phyloP scores from a whole-genome alignment of 2,329 filamentous ascomycete species.

The Venturia pyrina region DNA sequence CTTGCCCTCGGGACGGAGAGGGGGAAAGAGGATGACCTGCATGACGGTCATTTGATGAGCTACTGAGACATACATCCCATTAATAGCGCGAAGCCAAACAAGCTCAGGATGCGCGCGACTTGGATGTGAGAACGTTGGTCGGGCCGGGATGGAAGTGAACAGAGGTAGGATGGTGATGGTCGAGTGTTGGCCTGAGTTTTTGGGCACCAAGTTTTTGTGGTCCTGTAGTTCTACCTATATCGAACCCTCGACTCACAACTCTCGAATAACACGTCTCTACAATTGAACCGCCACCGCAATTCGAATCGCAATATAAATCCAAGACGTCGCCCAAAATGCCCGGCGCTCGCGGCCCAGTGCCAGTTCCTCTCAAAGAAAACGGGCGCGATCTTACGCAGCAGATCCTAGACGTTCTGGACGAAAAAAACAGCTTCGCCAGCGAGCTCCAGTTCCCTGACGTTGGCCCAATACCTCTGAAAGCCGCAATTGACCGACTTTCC shows the following conservation, averaged over 20 bases:
- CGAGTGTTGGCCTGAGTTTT: too few species aligned
- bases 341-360: conserved; percentile 38
- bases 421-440: conserved; percentile 43
- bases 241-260: too few species aligned
- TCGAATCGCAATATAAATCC: not conserved
- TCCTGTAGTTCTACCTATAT: too few species aligned
- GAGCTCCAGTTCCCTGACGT: conserved; percentile 37
- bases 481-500: conserved; percentile 73
- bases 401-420: conserved; percentile 60
- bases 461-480: conserved; percentile 54
- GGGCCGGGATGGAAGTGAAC: too few species aligned
- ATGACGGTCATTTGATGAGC: not conserved
- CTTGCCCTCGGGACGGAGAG: not conserved
- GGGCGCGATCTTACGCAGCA: conserved; percentile 56
- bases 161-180: too few species aligned
- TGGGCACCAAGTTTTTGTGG: too few species aligned
- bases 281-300: not conserved
- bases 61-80: not conserved
- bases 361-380: conserved; percentile 25
- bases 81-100: not conserved
- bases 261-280: not conserved
- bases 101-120: not conserved
- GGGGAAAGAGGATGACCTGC: not conserved
- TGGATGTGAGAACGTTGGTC: too few species aligned
- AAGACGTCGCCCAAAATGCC: conserved; percentile 25